phyloP scores from a whole-genome alignment of 169 alveolate species.

The Plasmodium knowlesi region DNA sequence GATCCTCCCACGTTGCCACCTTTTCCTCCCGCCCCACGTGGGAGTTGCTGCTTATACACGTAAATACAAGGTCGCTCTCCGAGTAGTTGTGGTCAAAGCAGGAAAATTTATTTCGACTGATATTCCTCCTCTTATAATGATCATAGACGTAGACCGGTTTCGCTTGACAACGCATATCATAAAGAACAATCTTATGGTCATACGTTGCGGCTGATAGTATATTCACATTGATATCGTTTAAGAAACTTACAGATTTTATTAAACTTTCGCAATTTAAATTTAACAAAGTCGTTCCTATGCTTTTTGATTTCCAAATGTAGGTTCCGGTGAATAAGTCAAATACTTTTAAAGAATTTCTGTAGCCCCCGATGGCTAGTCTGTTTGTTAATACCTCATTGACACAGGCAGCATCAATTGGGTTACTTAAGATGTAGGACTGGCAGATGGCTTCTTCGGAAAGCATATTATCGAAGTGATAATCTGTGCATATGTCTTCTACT shows the following conservation, averaged over 20 bases:
- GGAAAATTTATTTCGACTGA: constrained; percentile 28
- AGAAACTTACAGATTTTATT: constrained; percentile 75
- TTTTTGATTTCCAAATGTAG: constrained; percentile 81
- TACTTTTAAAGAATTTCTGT: constrained; percentile 75
- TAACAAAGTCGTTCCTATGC: constrained; percentile 78
- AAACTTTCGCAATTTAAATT: constrained; percentile 77
- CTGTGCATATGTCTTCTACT: constrained; percentile 36
- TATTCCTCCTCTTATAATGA: constrained; percentile 75
- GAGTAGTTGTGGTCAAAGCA: constrained; percentile 56
- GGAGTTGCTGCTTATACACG: constrained; percentile 30
- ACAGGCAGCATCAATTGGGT: constrained; percentile 77
- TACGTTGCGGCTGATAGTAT: constrained; percentile 78
- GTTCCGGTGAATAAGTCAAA: constrained; percentile 79
- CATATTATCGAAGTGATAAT: constrained; percentile 65
- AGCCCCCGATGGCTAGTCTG: constrained; percentile 81
- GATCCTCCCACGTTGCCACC: neutral
- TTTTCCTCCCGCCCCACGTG: constrained; percentile 8
- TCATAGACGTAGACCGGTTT: constrained; percentile 83
- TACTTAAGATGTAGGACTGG: constrained; percentile 75
- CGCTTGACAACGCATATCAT: constrained; percentile 80
- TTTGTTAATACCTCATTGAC: constrained; percentile 77
- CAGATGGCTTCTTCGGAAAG: constrained; percentile 32
- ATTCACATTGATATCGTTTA: constrained; percentile 80
- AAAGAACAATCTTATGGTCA: constrained; percentile 78
- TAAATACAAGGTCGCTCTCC: constrained; percentile 60